Evolutionary conservation across 371 early-diverging fungal genomes (phyloP).

Genomic region (Parasitella parasitica): DNA sequence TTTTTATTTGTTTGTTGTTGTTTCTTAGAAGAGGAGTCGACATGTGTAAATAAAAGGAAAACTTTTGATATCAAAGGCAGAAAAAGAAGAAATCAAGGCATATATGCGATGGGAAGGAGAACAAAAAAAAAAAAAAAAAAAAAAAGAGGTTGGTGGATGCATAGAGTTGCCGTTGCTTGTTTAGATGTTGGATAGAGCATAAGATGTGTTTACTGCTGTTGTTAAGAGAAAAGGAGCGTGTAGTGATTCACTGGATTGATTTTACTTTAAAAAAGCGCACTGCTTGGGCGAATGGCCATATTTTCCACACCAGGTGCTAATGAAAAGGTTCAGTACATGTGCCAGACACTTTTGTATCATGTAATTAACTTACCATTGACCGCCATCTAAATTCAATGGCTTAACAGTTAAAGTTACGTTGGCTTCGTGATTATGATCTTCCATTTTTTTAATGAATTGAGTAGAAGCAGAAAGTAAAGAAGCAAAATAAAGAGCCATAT

Average conservation of each 20-base stretch:
- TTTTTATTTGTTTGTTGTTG: not conserved
- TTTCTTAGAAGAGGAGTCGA: not conserved
- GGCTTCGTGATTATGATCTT: not conserved
- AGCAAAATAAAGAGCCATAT: not conserved
- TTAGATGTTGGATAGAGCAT: not conserved
- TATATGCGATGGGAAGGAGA: not conserved
- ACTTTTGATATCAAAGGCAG: not conserved
- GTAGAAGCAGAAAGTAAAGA: not conserved
- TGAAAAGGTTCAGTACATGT: not conserved
- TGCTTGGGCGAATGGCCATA: slow-evolving; percentile 16
- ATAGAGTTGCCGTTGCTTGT: not conserved
- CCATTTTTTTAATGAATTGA: not conserved
- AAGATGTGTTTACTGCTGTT: not conserved
- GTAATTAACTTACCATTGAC: slow-evolving; percentile 37
- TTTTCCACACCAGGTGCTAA: slow-evolving; percentile 27
- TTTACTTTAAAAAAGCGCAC: slow-evolving; percentile 26
- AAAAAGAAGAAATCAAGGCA: not conserved
- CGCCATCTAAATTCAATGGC: slow-evolving; percentile 23
- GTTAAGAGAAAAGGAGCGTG: not conserved
- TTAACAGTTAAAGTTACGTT: slow-evolving; percentile 2
- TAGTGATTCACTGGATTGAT: not conserved
- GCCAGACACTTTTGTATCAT: too few relatives aligned
- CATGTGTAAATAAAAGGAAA: not conserved
- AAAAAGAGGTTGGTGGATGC: not conserved
- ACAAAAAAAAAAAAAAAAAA: too few relatives aligned